Conservation (phyloP, 345 rosid species). For the Linum tenue region DNA sequence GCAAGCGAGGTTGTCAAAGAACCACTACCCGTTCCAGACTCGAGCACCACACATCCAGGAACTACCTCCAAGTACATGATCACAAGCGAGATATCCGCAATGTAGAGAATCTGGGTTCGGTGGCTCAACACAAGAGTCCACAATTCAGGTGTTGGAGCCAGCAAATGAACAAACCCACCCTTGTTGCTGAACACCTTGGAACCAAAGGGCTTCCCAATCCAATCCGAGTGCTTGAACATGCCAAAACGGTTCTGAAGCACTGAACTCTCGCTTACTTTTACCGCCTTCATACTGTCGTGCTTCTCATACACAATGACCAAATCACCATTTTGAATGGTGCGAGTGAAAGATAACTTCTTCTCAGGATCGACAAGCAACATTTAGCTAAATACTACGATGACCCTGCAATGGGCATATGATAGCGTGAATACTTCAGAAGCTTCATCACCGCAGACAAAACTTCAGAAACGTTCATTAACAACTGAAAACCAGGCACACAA, state of each 20-base stretch:
- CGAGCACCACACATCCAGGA: conserved; percentile 85
- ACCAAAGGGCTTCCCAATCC: conserved; percentile 96
- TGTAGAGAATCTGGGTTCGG: conserved; percentile 91
- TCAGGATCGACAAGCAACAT: conserved; percentile 53
- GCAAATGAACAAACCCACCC: conserved; percentile 67
- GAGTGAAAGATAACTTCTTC: conserved; percentile 47
- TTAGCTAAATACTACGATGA: neutral
- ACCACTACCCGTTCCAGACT: conserved; percentile 95
- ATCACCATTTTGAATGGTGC: conserved; percentile 57
- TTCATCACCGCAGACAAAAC: neutral
- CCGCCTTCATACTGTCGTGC: conserved; percentile 77
- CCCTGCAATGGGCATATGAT: neutral
- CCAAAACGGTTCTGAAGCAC: conserved; percentile 91
- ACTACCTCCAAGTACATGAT: conserved; percentile 73
- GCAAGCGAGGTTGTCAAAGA: conserved; percentile 82
- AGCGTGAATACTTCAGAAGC: neutral
- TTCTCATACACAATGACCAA: conserved; percentile 75
- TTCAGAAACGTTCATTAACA: neutral
- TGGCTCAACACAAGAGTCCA: conserved; percentile 95
- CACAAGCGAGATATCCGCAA: conserved; percentile 83
- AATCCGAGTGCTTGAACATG: conserved; percentile 66
- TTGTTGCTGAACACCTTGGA: conserved; percentile 80
- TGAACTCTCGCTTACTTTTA: conserved; percentile 42
- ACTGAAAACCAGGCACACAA: neutral
- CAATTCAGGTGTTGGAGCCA: conserved; percentile 85